Evolutionary conservation across 1,284 basidiomycete species (phyloP).

Genomic region (Chiua sp.): DNA sequence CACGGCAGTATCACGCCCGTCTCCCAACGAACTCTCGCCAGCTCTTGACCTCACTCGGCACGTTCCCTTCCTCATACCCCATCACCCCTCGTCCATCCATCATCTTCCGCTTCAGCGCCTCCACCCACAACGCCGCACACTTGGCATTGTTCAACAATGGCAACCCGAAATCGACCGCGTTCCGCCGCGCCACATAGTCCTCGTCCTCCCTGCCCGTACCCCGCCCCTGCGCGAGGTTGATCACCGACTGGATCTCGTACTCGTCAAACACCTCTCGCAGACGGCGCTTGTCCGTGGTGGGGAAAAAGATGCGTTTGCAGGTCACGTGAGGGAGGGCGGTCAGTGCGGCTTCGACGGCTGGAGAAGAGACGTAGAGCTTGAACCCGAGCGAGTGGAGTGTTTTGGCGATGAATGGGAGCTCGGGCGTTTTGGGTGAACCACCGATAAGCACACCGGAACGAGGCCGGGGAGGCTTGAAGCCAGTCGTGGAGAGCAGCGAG

Average conservation of each 20-base stretch:
- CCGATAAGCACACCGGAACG: slow-evolving; percentile 88
- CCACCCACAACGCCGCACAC: slow-evolving; percentile 91
- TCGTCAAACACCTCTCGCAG: slow-evolving; percentile 93
- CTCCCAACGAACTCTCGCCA: slow-evolving; percentile 89
- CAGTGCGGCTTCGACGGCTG: slow-evolving; percentile 82
- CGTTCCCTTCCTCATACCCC: slow-evolving; percentile 87
- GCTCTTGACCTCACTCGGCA: slow-evolving; percentile 93
- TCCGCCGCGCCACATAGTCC: slow-evolving; percentile 94
- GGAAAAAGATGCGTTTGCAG: slow-evolving; percentile 95
- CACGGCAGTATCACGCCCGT: slow-evolving; percentile 47
- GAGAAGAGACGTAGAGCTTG: slow-evolving; percentile 90
- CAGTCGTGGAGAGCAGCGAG: slow-evolving; percentile 86
- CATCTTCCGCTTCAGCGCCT: slow-evolving; percentile 90
- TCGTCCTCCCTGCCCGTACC: slow-evolving; percentile 86
- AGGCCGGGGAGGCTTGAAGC: slow-evolving; percentile 87
- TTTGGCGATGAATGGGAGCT: slow-evolving; percentile 83
- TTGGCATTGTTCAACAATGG: slow-evolving; percentile 93
- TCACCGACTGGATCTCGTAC: slow-evolving; percentile 94
- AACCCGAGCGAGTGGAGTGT: slow-evolving; percentile 83
- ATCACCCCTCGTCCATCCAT: slow-evolving; percentile 80
- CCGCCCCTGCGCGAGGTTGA: slow-evolving; percentile 90
- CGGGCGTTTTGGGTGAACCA: slow-evolving; percentile 83
- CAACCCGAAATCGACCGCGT: slow-evolving; percentile 91
- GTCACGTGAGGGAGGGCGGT: slow-evolving; percentile 81
- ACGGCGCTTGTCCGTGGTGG: slow-evolving; percentile 96